Base-by-base conservation (phyloP, 768 basidiomycete genomes). In the Mycena haematopus region DNA sequence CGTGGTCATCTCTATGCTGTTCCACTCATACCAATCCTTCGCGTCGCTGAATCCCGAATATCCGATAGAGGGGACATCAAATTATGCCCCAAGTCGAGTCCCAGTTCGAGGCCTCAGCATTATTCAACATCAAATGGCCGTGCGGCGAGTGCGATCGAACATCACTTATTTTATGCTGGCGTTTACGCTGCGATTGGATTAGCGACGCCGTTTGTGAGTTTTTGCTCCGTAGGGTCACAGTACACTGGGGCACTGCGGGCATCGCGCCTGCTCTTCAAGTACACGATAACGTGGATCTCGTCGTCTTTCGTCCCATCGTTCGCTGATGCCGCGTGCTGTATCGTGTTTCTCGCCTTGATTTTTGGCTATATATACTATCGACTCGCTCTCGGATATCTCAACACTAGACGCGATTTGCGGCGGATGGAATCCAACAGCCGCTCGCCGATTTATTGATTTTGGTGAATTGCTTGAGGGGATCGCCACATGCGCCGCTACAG, bases 141-240 rank as follows among this genome's bases (percentile, higher is more conserved):
- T n/a, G n/a, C n/a, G n/a, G n/a, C 86, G 0, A 77, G 73, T 50
- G 86, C 85, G 0, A 72, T 77, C 24, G n/a, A n/a, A n/a, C n/a
- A n/a, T n/a, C n/a, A n/a, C n/a, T n/a, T n/a, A n/a, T 89, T 87
- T 73, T 91, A 88, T 65, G 78, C 91, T 31, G 80, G 78, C 0
- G 71, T 89, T 29, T 89, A 87, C 56, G 84, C 84, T 6, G 77
- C 76, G 4, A 87, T 91, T 51, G 82, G 84, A 2, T 61, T 88
- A 6, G 69, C 70, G 1, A 77, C 78, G 24, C 83, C 81, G 2
- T 24, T 84, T 4, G 73, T 86, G 29, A 79, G 76, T 55, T 73
- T 86, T 4, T 56, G 77, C 11, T 79, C 82, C 17, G 74, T 75
- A 13, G 73, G 78, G 13, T 79, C 82, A 2, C 86, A 88, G 68